Base-by-base conservation (phyloP, 2,329 filamentous ascomycete species). In the Trichoderma aggressivum region DNA sequence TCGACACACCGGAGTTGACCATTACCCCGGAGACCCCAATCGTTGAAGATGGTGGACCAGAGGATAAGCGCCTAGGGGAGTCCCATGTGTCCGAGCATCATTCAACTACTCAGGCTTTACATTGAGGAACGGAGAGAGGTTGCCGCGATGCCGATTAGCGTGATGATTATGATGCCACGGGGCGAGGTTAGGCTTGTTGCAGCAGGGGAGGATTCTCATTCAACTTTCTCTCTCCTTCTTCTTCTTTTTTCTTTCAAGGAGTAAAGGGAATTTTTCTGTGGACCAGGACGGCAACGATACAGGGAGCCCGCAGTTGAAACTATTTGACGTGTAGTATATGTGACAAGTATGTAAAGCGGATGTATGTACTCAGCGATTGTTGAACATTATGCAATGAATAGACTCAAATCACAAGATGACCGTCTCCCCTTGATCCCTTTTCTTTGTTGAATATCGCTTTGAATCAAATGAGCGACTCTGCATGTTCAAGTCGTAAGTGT, bases 1-100 rank as follows among this genome's bases (percentile, higher is more conserved):
- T 78, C 7, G 59, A 77, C n/a, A 77, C 83, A 0, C 85, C 86
- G 0, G 79, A 84, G 50, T 75, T 87, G 0, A 83, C 82, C 53
- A 75, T 88, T n/a, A 87, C 86, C 0, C 84, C 85, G 0, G 85
- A 83, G 18, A 87, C 86, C 1, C 85, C 86, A 3, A 80, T 79
- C 0, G 77, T 80, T 0, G 71, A 73, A 1, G 80, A 82, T 3
- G 79, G 78, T 1, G 75, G 74, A 7, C 74, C 80, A 3, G 82
- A 83, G 60, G 78, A 79, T 5, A 87, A 87, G 78, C 82, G 82
- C 70, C 78, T 86, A 6, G 84, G 83, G 7, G 78, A 80, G 62
- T 77, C 82, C 7, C 78, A 77, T n/a, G 75, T 80, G 18, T 21
- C 34, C 10, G 68, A 58, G 18, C 68, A 64, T 39, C 68, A 64